Conservation (phyloP, 202 grass and related monocot species). For the Zizania palustris region DNA sequence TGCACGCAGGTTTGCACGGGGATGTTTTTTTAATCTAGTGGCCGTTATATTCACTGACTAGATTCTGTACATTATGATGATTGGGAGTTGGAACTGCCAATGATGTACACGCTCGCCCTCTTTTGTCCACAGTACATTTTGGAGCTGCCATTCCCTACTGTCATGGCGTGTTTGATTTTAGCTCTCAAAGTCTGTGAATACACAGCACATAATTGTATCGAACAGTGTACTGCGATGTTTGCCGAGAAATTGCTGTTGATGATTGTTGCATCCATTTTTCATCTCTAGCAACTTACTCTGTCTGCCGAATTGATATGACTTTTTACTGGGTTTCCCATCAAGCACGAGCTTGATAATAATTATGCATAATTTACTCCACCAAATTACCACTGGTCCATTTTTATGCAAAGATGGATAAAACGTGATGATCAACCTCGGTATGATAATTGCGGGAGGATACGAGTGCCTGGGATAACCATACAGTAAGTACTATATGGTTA, state of each 20-base stretch:
- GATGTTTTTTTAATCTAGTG: slow-evolving; percentile 23
- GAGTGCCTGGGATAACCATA: too few species aligned
- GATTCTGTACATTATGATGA: slow-evolving; percentile 25
- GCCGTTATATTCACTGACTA: neutral
- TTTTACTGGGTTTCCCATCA: too few species aligned
- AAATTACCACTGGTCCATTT: too few species aligned
- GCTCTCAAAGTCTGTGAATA: neutral
- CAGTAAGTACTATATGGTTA: too few species aligned
- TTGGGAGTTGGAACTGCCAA: slow-evolving; percentile 25
- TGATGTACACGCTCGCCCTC: slow-evolving; percentile 25
- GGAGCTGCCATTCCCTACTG: neutral
- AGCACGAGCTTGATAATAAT: too few species aligned
- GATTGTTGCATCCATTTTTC: neutral
- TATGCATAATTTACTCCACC: too few species aligned
- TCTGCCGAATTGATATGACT: too few species aligned
- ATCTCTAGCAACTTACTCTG: neutral
- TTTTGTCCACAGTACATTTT: neutral
- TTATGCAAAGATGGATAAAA: too few species aligned
- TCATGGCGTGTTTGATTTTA: neutral
- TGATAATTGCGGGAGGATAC: too few species aligned
- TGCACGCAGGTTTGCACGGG: slow-evolving; percentile 14
- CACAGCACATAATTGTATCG: neutral
- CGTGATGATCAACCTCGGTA: too few species aligned
- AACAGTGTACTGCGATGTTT: neutral
- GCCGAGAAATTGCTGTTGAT: neutral